Evolutionary conservation across 108 stramenopile species (phyloP), one percentile per base, ranked within the genome.

Genomic region (Fragilaria crotonensis): DNA sequence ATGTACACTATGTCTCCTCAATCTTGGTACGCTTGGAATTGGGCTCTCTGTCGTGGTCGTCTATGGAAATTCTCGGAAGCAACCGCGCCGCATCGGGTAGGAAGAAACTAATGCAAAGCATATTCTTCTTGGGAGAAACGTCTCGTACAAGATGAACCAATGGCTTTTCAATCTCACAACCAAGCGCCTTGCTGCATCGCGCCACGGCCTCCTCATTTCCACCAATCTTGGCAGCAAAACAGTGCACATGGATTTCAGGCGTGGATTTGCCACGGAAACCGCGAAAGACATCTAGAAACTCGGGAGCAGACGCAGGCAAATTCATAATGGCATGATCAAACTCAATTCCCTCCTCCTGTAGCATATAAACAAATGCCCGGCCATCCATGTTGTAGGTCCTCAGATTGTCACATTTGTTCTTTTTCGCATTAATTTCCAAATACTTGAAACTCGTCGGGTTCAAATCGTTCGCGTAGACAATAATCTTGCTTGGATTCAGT

Each of bases 251-350:
- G 48, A 93, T 69, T 31, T 67, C 70, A 2, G 90, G 90, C 25
- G 45, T 46, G 7, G 26, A 44, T 11, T 28, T 11, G 5, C 3
- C 17, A 20, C 20, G 21, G 64, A 68, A 93, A 17, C 92, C 95
- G 3, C 81, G 73, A 69, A 98, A 96, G 9, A 83, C 91, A 76
- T 97, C 95, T 59, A 98, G 63, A 69, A 97, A 98, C 25, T 95
- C 93, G 18, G 93, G 83, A 0, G 95, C 94, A 11, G 75, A 66
- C 18, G 87, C 89, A 4, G 98, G 98, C 44, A 98, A 84, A 70
- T 98, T 98, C 89, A 98, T 93, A 46, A 98, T 74, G n/a, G 85
- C 84, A 65, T 97, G 95, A 50, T 95, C 72, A 22, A 80, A 62
- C 5, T 61, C 50, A 49, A 77, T 71, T 1, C 49, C 49, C 2